Base-by-base conservation (phyloP, 805 yeast genomes). In the Candida khao-thaluensis region DNA sequence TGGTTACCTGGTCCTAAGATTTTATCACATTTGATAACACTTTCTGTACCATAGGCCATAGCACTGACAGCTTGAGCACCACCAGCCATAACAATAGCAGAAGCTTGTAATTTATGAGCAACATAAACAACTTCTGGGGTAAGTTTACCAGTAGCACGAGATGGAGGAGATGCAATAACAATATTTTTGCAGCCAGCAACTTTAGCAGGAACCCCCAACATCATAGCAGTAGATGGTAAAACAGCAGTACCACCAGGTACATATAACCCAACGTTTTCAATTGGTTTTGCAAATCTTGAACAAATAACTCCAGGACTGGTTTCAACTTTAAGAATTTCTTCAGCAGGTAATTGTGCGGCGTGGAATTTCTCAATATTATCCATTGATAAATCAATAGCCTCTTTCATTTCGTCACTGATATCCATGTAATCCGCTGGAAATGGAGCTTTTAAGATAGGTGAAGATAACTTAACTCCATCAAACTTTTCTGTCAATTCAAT, bases 21-120 rank as follows among this genome's bases (percentile, higher is more conserved):
- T 74, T 93, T 93, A 66, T 93, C 97, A 57, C 91, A 91, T 66
- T 93, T 93, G 37, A 95, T 85, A 36, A 93, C 82, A 25, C 85
- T 69, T 52, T 87, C 88, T 10, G 99, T 93, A 59, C 99, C 99
- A 60, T 93, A 93, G 1, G 99, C 99, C 95, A 93, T 79, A 4
- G 99, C 95, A 33, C 97, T 95, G 37, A 93, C 87, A 5, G 99
- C 99, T 71, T 93, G 99, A 3, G 99, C 99, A 56, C 99, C 99
- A 54, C 99, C 99, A 1, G 99, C 99, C 52, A 93, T 72, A 7
- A 93, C 88, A 55, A 93, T 89, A 52, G 82, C 77, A 43, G 79
- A 74, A 29, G 97, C 98, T 42, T 97, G 97, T 48, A 93, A 82
- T 64, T 89, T 89, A 64, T 88, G 87, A 15, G 99, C 99, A 40